These are phyloP conservation scores for Solanum habrochaites DNA, from an alignment of 257 asterid species.

Conservation along the genomic window DNA sequence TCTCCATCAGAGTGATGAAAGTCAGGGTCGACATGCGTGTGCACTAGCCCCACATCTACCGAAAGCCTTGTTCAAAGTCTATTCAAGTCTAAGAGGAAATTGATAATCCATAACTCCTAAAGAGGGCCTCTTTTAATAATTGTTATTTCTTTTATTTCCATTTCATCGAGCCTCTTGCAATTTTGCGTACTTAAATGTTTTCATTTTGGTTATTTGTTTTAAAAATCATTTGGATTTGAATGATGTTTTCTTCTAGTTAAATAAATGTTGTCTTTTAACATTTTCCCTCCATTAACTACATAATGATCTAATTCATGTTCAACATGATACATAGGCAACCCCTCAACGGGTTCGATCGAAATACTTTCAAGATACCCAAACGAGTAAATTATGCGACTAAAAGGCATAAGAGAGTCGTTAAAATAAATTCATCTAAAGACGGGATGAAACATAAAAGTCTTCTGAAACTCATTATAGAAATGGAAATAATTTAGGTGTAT, in stretches of 20 bases:
- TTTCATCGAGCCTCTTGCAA: background rate
- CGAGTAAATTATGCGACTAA: too few species aligned
- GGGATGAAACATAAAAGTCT: too few species aligned
- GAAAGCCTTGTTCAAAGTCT: background rate
- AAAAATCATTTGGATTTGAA: background rate
- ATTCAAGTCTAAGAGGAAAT: background rate
- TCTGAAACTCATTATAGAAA: too few species aligned
- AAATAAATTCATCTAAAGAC: too few species aligned
- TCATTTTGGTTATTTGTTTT: background rate
- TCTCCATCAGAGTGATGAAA: background rate
- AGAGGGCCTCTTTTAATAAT: background rate
- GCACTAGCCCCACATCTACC: background rate
- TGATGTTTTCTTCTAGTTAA: background rate
- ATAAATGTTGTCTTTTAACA: background rate
- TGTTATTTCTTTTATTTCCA: background rate
- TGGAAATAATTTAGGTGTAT: background rate
- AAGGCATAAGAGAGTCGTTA: too few species aligned
- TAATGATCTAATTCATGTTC: background rate
- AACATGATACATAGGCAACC: too few species aligned
- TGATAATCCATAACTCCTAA: background rate
- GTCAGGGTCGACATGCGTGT: background rate
- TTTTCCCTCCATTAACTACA: background rate
- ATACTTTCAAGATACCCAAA: too few species aligned
- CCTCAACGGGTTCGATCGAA: too few species aligned
- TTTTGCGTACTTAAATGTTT: too few species aligned